These are phyloP conservation scores for Rosa persica DNA, from an alignment of 306 rosid species.

Conservation along the genomic window DNA sequence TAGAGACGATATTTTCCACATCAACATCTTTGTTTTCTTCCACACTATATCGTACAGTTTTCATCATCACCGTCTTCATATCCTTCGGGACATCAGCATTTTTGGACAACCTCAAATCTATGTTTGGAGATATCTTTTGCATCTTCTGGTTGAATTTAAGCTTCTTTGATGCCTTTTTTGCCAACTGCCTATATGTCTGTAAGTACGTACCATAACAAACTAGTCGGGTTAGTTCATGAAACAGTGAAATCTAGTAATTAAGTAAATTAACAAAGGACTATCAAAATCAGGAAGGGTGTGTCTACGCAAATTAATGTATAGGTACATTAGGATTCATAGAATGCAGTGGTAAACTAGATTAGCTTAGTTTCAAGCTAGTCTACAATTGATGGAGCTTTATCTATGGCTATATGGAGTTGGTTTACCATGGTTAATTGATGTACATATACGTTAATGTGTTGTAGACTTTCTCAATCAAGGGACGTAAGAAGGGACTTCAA, in stretches of 20 bases:
- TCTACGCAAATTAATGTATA: background rate
- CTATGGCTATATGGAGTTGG: too few species aligned
- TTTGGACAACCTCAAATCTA: background rate
- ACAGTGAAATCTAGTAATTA: too few species aligned
- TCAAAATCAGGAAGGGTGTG: background rate
- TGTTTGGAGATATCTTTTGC: background rate
- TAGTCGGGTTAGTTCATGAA: background rate
- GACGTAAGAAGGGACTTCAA: too few species aligned
- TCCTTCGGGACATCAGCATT: background rate
- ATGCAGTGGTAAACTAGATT: too few species aligned
- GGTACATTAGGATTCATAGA: too few species aligned
- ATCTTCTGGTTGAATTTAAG: background rate
- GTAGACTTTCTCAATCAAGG: too few species aligned
- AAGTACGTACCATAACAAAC: background rate
- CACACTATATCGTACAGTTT: background rate
- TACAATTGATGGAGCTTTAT: too few species aligned
- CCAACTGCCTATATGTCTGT: background rate
- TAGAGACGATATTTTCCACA: background rate
- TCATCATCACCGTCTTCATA: background rate
- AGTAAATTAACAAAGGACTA: too few species aligned
- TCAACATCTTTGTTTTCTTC: background rate
- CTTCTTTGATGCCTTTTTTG: background rate
- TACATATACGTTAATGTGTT: too few species aligned
- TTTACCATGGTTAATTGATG: too few species aligned
- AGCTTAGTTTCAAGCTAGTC: too few species aligned